These are phyloP conservation scores for Sporodiniella umbellata DNA, from an alignment of 371 early-diverging fungal genomes.

Conservation along the genomic window DNA sequence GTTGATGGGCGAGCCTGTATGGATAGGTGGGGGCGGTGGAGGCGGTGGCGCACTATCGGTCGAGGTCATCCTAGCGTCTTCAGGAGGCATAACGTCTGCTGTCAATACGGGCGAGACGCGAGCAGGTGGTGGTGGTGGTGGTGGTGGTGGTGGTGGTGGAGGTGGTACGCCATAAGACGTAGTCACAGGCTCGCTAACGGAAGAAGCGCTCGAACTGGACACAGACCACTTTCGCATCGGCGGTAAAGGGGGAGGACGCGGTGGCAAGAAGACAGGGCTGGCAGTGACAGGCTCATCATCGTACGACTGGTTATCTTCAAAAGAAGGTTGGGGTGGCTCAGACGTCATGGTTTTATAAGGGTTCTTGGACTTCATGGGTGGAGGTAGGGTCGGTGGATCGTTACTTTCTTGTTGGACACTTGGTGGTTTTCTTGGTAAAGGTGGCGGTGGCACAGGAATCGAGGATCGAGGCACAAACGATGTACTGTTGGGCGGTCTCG, in stretches of 20 bases:
- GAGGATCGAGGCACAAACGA: slow-evolving; percentile 1
- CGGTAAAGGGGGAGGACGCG: slow-evolving; percentile 6
- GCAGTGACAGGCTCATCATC: no score
- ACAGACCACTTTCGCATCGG: slow-evolving; percentile 8
- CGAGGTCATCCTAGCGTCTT: no score
- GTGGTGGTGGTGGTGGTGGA: slow-evolving; percentile 9
- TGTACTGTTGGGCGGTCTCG: no score
- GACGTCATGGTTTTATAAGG: slow-evolving; percentile 15
- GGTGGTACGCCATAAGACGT: slow-evolving; percentile 4
- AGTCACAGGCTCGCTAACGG: no score
- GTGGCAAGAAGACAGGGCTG: no score
- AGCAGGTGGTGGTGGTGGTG: slow-evolving; percentile 30
- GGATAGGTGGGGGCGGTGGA: slow-evolving; percentile 18
- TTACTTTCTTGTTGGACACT: neutral
- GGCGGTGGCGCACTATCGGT: slow-evolving; percentile 7
- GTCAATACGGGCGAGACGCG: slow-evolving; percentile 21
- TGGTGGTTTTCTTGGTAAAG: slow-evolving; percentile 1
- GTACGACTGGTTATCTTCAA: no score
- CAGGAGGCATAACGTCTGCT: neutral
- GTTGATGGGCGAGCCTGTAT: slow-evolving; percentile 5
- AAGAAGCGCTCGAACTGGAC: no score
- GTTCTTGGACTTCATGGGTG: slow-evolving; percentile 15
- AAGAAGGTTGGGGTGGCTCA: neutral
- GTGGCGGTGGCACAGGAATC: slow-evolving; percentile 6
- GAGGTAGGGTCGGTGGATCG: slow-evolving; percentile 8